Base-by-base conservation (phyloP, 1,284 basidiomycete species). In the Cutaneotrichosporon sp. region DNA sequence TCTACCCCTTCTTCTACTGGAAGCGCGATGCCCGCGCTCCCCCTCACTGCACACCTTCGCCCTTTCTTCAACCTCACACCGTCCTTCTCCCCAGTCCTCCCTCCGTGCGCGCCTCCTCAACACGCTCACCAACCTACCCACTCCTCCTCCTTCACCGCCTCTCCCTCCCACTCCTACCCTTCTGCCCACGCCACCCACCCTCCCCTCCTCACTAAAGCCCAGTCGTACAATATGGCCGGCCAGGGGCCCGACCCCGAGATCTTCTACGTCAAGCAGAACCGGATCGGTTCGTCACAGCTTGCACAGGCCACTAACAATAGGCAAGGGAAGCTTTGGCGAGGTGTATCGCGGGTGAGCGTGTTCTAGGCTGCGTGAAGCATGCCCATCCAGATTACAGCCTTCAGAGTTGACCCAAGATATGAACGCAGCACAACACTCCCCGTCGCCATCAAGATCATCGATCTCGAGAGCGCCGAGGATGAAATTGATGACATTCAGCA, bases 401-500 rank as follows among this genome's bases (percentile, higher is more conserved):
- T 42, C 40, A 18, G 40, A n/a, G 18, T 18, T 46, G 42, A 63
- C 47, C 22, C 21, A 72, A 92, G 93, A 65, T 96, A 91, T 73
- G 92, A 97, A 82, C 92, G 92, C 77, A 86, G 91, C 63, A 95
- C 92, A 34, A 89, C 92, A 77, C 89, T 90, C 81, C 93, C 93
- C 0, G 94, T 97, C 40, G 93, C 93, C 49, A 97, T 97, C 84
- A 97, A 98, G 87, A 95, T 98, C 71, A 98, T 99, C 79, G 94
- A 99, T 83, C 86, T 99, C 42, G 96, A 99, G 81, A 93, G 91
- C 74, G 95, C 96, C 59, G 96, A 98, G 80, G 97, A 99, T 76
- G 97, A 99, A 83, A 97, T 99, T 78, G 95, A 97, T 80, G 96
- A 99, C 81, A 98, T 99, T 65, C 96, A 99, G 75, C 93, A 97